phyloP scores from a whole-genome alignment of 805 yeast species.

The Candida jianshihensis region DNA sequence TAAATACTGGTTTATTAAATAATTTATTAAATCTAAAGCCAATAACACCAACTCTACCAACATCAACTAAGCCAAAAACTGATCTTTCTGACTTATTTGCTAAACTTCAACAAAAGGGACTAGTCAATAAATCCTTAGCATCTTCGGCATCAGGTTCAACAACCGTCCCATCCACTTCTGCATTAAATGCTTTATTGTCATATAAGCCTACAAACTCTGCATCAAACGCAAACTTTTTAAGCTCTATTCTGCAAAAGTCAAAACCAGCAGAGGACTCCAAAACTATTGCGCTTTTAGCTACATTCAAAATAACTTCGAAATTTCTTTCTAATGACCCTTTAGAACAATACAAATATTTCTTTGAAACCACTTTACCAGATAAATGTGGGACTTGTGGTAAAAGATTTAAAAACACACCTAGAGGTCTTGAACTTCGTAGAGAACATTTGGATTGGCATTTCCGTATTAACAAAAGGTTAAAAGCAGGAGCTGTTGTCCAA shows the following conservation, averaged over 20 bases:
- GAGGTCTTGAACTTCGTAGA: slow-evolving; percentile 46
- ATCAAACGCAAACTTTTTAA: slow-evolving; percentile 1
- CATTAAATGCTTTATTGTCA: slow-evolving; percentile 6
- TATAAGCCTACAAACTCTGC: neutral
- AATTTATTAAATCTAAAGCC: slow-evolving; percentile 14
- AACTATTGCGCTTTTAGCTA: slow-evolving; percentile 2
- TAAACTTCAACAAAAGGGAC: slow-evolving; percentile 14
- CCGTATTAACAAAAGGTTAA: slow-evolving; percentile 75
- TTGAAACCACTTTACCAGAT: slow-evolving; percentile 40
- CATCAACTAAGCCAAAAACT: slow-evolving; percentile 3
- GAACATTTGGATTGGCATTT: slow-evolving; percentile 95
- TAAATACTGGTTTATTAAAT: slow-evolving; percentile 10
- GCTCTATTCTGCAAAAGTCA: neutral
- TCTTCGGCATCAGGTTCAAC: no score
- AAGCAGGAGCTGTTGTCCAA: slow-evolving; percentile 48
- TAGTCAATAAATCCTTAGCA: slow-evolving; percentile 7
- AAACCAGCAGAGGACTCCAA: neutral
- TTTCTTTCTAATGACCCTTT: slow-evolving; percentile 37
- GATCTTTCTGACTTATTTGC: slow-evolving; percentile 14
- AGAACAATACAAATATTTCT: slow-evolving; percentile 19
- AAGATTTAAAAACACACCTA: slow-evolving; percentile 58
- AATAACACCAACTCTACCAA: slow-evolving; percentile 5
- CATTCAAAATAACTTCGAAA: slow-evolving; percentile 24
- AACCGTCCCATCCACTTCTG: slow-evolving; percentile 6
- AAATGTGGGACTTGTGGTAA: slow-evolving; percentile 90